Percentiles rank a stretch among this genome's conserved stretches.
phyloP scores from a whole-genome alignment of 345 rosid species.

The Citrus hindsii region DNA sequence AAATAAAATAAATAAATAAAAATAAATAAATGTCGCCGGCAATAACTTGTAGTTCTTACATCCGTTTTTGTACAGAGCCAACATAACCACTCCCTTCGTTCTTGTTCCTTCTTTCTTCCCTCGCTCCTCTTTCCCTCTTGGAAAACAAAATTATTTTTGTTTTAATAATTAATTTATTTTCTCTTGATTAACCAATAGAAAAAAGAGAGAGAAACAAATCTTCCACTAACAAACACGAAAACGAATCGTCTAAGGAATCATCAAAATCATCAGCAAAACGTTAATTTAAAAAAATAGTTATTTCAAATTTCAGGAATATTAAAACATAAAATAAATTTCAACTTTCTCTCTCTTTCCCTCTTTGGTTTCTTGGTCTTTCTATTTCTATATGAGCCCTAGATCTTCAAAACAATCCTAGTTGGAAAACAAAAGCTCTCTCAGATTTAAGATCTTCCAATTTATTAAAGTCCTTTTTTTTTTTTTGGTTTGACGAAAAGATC shows the following conservation, averaged over 20 bases:
- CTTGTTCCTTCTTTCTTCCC: no score
- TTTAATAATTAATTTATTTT: background rate
- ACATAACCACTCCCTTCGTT: background rate
- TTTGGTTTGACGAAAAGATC: background rate
- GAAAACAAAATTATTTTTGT: background rate
- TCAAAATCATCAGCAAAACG: background rate
- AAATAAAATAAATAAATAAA: background rate
- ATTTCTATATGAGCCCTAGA: constrained; percentile 17
- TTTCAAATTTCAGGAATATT: background rate
- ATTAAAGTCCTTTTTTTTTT: background rate
- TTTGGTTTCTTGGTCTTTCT: background rate
- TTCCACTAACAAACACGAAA: constrained; percentile 7
- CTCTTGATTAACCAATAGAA: background rate
- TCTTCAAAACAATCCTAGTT: constrained; percentile 16
- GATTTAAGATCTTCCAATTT: constrained; percentile 16
- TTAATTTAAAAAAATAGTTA: no score
- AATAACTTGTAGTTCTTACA: background rate
- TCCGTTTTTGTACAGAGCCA: background rate
- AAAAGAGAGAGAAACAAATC: background rate
- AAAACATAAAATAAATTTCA: background rate
- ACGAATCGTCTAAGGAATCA: constrained; percentile 19
- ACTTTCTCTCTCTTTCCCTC: background rate
- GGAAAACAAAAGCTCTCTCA: background rate
- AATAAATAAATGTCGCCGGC: constrained; percentile 5
- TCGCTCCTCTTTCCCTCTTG: no score